These are phyloP conservation scores for Aspergillus sp. DNA, from an alignment of 2,329 filamentous ascomycete genomes.

Conservation along the genomic window DNA sequence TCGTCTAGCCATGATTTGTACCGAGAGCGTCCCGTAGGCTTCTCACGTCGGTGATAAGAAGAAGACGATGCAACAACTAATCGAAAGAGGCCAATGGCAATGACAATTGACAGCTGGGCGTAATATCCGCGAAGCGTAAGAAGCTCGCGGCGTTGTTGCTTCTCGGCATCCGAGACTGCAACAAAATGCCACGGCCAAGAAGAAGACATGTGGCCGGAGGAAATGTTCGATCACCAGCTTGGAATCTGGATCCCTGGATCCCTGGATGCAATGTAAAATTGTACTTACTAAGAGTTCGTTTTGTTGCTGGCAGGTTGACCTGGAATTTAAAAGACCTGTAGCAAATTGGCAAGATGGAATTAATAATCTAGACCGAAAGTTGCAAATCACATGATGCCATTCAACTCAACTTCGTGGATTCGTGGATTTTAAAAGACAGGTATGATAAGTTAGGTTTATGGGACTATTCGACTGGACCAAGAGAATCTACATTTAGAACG, in stretches of 20 bases:
- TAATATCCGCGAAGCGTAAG: constrained; percentile 57
- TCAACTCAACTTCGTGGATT: background rate
- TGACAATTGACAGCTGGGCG: constrained; percentile 55
- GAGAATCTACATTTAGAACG: constrained; percentile 39
- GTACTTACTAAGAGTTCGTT: background rate
- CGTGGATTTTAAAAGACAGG: background rate
- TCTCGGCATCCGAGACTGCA: constrained; percentile 50
- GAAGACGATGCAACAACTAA: constrained; percentile 23
- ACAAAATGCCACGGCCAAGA: constrained; percentile 54
- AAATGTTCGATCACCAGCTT: background rate
- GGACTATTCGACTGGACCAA: constrained; percentile 27
- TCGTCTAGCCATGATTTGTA: constrained; percentile 45
- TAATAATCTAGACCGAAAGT: background rate
- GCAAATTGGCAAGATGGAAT: background rate
- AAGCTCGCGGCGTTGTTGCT: constrained; percentile 50
- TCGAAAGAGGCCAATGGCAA: constrained; percentile 44
- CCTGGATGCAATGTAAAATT: background rate
- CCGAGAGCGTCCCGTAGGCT: constrained; percentile 2
- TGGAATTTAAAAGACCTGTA: too few relatives aligned
- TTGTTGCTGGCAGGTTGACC: too few relatives aligned
- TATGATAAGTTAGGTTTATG: constrained; percentile 15
- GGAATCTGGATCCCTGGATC: background rate
- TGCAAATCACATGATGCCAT: constrained; percentile 7
- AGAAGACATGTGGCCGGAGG: constrained; percentile 18
- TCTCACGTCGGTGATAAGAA: constrained; percentile 5